Conservation (phyloP, 2,329 filamentous ascomycete species). For the Aspergillus spinulosporus region DNA sequence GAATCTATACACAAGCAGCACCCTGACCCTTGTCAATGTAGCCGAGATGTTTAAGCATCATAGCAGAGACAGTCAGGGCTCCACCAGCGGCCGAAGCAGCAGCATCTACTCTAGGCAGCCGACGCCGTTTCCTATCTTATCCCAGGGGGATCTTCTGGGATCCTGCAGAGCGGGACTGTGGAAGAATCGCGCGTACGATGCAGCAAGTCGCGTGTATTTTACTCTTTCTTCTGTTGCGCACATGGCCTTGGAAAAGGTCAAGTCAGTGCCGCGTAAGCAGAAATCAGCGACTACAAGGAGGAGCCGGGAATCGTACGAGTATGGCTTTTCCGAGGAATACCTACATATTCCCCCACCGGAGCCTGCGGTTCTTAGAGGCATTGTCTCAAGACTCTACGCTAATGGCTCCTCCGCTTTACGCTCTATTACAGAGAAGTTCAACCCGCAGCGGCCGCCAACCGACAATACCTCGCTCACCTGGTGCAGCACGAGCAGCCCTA, state of each 20-base stretch:
- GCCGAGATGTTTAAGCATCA: background rate
- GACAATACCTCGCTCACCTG: background rate
- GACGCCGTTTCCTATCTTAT: too few species aligned
- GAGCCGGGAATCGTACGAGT: background rate
- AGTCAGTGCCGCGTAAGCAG: background rate
- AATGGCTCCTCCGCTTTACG: background rate
- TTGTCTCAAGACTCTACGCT: background rate
- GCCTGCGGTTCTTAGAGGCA: background rate
- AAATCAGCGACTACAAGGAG: background rate
- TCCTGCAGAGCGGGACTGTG: too few species aligned
- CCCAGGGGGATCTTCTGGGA: too few species aligned
- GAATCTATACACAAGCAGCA: background rate
- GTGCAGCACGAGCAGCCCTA: background rate
- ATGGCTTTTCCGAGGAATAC: background rate
- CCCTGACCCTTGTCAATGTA: background rate
- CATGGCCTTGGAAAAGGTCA: background rate
- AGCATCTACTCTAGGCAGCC: too few species aligned
- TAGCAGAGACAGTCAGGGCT: background rate
- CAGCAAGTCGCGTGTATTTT: too few species aligned
- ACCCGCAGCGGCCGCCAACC: background rate
- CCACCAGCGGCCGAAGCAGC: background rate
- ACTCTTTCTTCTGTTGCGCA: too few species aligned
- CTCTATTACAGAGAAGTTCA: background rate
- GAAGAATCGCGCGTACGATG: too few species aligned
- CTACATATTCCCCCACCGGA: slow-evolving; percentile 1